A percentile compares a stretch with the other conserved stretches of the same genome.
These are phyloP conservation scores for Nakaseomyces bracarensis DNA, from an alignment of 1,139 yeast genomes.

Conservation along the genomic window DNA sequence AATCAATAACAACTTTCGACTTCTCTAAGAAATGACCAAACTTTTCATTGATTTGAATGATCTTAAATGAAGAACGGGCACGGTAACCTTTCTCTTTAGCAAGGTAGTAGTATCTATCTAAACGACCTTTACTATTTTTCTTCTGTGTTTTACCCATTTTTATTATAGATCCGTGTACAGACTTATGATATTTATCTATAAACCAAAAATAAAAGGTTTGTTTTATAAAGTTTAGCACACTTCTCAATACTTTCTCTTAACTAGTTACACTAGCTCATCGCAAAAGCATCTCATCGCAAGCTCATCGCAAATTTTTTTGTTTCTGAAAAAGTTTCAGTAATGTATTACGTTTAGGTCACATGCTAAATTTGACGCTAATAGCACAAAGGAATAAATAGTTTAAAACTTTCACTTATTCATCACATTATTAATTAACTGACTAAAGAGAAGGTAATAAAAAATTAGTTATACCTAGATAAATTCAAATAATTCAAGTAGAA, in stretches of 20 bases:
- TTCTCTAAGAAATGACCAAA: slow-evolving; percentile 91
- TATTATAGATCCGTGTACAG: not conserved
- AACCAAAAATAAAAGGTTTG: too few relatives aligned
- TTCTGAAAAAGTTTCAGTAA: not conserved
- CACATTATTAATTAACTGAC: too few relatives aligned
- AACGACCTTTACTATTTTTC: slow-evolving; percentile 97
- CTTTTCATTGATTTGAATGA: slow-evolving; percentile 90
- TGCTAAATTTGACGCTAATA: too few relatives aligned
- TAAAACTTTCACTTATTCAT: too few relatives aligned
- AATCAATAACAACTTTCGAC: slow-evolving; percentile 94
- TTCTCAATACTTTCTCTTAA: too few relatives aligned
- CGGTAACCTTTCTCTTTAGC: slow-evolving; percentile 98
- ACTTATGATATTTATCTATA: too few relatives aligned
- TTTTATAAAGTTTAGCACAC: too few relatives aligned
- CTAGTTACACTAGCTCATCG: slow-evolving; percentile 20
- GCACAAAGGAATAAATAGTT: too few relatives aligned
- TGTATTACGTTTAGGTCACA: not conserved
- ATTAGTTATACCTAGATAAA: too few relatives aligned
- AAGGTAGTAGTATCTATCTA: slow-evolving; percentile 89
- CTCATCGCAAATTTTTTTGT: slow-evolving; percentile 14
- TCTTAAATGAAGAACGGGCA: slow-evolving; percentile 97
- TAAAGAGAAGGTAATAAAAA: too few relatives aligned
- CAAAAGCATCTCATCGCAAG: slow-evolving; percentile 15
- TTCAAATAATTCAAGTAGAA: too few relatives aligned
- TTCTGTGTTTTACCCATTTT: slow-evolving; percentile 87